Percentiles rank a stretch among this genome's conserved stretches.
Evolutionary conservation across 495 filamentous ascomycete genomes (phyloP).

Genomic region (Penicillium paxilli): DNA sequence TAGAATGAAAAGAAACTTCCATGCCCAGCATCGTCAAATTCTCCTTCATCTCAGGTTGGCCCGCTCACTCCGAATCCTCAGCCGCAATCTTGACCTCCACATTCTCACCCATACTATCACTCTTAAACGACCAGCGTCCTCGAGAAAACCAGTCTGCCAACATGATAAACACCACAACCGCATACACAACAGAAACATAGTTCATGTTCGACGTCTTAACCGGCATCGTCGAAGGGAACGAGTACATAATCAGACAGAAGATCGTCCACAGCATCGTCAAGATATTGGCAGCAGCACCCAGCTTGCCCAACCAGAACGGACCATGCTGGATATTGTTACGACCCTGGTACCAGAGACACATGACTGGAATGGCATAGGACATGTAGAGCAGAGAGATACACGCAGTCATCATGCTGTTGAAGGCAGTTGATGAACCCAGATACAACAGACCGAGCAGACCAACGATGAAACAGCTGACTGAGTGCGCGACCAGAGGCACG

Average conservation of each 20-base stretch:
- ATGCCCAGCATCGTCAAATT: slow-evolving; percentile 1
- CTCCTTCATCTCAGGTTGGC: background rate
- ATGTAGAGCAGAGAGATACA: slow-evolving; percentile 53
- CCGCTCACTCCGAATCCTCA: background rate
- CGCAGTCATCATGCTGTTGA: slow-evolving; percentile 57
- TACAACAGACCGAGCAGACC: slow-evolving; percentile 54
- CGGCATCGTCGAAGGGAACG: slow-evolving; percentile 40
- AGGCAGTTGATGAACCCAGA: slow-evolving; percentile 51
- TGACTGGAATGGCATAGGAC: slow-evolving; percentile 50
- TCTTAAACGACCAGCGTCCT: slow-evolving; percentile 15
- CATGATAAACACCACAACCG: slow-evolving; percentile 42
- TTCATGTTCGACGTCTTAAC: slow-evolving; percentile 52
- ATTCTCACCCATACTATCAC: background rate
- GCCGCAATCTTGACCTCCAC: background rate
- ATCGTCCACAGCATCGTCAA: slow-evolving; percentile 51
- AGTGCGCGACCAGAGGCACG: slow-evolving; percentile 55
- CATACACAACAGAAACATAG: slow-evolving; percentile 55
- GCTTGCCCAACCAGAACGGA: slow-evolving; percentile 39
- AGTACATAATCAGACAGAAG: slow-evolving; percentile 58
- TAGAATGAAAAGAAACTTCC: too few relatives aligned
- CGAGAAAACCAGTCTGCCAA: slow-evolving; percentile 47
- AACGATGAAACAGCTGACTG: slow-evolving; percentile 48
- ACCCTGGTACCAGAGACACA: slow-evolving; percentile 49
- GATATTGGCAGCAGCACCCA: slow-evolving; percentile 45
- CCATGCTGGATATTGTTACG: slow-evolving; percentile 53